Evolutionary conservation across 108 stramenopile species (phyloP).

Genomic region (Nitzschia putrida): DNA sequence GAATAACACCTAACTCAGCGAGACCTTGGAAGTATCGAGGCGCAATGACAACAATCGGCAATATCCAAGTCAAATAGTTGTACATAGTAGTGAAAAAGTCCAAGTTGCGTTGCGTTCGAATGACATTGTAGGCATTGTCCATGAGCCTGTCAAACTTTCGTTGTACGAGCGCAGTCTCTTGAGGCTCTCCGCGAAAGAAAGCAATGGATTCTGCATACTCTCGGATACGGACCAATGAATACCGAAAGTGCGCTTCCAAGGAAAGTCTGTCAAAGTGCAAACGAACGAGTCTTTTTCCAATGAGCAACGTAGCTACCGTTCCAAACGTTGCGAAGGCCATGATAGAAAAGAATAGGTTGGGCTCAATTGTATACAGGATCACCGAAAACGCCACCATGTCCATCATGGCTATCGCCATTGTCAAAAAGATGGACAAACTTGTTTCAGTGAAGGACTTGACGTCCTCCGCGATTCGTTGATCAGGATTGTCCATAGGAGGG

Average conservation of each 20-base stretch:
- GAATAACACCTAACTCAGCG: slow-evolving; percentile 91
- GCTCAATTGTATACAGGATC: slow-evolving; percentile 90
- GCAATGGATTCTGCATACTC: slow-evolving; percentile 97
- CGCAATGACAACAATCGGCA: slow-evolving; percentile 91
- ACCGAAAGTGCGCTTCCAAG: slow-evolving; percentile 91
- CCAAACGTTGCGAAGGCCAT: slow-evolving; percentile 83
- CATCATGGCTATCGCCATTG: slow-evolving; percentile 81
- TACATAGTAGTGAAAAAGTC: slow-evolving; percentile 93
- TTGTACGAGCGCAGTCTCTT: slow-evolving; percentile 71
- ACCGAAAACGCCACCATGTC: slow-evolving; percentile 88
- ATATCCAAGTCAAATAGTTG: slow-evolving; percentile 85
- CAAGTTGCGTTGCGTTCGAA: slow-evolving; percentile 78
- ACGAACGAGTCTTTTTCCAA: slow-evolving; percentile 75
- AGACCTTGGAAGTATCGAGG: slow-evolving; percentile 89
- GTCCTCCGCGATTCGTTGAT: slow-evolving; percentile 96
- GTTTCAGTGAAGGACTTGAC: slow-evolving; percentile 88
- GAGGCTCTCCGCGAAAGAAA: slow-evolving; percentile 90
- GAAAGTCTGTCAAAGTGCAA: slow-evolving; percentile 85
- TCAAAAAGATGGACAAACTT: slow-evolving; percentile 87
- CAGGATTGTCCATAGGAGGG: slow-evolving; percentile 75
- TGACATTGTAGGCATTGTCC: slow-evolving; percentile 75
- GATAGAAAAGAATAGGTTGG: slow-evolving; percentile 86
- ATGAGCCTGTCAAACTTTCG: slow-evolving; percentile 69
- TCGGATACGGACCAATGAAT: slow-evolving; percentile 77
- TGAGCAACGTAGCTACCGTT: slow-evolving; percentile 58